Conservation (phyloP, 2,329 filamentous ascomycete species). For the Ilyonectria robusta region DNA sequence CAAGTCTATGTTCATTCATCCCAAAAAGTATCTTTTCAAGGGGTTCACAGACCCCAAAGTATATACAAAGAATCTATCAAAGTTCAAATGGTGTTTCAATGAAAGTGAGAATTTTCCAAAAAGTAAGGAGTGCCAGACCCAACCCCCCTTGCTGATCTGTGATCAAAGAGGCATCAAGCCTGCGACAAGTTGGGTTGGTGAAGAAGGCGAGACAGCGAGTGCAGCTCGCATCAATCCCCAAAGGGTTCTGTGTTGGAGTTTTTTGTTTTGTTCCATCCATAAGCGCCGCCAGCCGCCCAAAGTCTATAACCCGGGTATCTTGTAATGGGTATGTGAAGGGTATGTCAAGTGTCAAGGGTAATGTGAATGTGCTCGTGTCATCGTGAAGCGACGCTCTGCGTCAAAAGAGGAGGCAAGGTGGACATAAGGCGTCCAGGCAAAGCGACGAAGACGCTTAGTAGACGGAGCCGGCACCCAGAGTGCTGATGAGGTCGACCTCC, state of each 20-base stretch:
- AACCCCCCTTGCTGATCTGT: slow-evolving; percentile 38
- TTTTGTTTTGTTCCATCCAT: slow-evolving; percentile 34
- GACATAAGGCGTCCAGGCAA: slow-evolving; percentile 34
- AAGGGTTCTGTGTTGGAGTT: slow-evolving; percentile 39
- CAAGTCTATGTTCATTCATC: slow-evolving; percentile 21
- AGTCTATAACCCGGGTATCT: slow-evolving; percentile 50
- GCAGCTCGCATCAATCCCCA: slow-evolving; percentile 28
- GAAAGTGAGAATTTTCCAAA: slow-evolving; percentile 47
- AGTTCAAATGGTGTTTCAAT: slow-evolving; percentile 31
- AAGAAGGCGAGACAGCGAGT: slow-evolving; percentile 33
- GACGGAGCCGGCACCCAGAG: slow-evolving; percentile 58
- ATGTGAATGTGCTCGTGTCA: slow-evolving; percentile 38
- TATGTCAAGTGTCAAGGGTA: slow-evolving; percentile 35
- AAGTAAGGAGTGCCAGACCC: slow-evolving; percentile 50
- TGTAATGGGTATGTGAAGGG: slow-evolving; percentile 42
- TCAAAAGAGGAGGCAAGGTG: slow-evolving; percentile 35
- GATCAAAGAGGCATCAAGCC: slow-evolving; percentile 45
- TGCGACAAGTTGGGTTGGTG: slow-evolving; percentile 37
- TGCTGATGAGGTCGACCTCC: slow-evolving; percentile 65
- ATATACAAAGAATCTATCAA: slow-evolving; percentile 49
- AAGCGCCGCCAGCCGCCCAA: slow-evolving; percentile 47
- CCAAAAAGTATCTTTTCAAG: slow-evolving; percentile 27
- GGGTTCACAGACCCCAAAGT: slow-evolving; percentile 33
- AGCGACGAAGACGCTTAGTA: slow-evolving; percentile 33
- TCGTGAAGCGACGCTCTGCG: slow-evolving; percentile 49